Evolutionary conservation across 768 basidiomycete genomes (phyloP).

Genomic region (Lactarius hengduanensis): DNA sequence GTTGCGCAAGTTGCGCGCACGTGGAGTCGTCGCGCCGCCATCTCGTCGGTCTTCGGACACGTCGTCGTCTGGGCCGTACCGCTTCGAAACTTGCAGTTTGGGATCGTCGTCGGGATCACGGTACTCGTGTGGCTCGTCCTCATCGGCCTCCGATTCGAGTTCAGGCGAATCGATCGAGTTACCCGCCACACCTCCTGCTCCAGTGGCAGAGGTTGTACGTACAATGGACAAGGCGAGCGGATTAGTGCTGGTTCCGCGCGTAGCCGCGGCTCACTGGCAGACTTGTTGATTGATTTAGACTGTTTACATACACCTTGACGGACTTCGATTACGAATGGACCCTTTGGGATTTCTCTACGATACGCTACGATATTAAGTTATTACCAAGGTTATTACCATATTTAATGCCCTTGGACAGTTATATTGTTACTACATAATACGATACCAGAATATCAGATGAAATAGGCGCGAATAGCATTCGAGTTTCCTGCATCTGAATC

Average conservation of each 20-base stretch:
- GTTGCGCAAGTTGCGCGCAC: neutral
- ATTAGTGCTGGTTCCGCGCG: neutral
- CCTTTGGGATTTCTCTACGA: neutral
- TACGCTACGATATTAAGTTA: neutral
- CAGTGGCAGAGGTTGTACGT: neutral
- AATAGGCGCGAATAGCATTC: neutral
- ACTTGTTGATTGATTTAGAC: neutral
- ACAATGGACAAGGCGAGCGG: neutral
- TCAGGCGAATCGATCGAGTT: neutral
- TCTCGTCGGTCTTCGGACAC: neutral
- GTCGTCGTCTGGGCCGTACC: neutral
- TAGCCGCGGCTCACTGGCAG: neutral
- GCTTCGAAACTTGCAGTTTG: neutral
- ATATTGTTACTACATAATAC: neutral
- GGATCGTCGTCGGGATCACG: neutral
- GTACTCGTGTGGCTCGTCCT: neutral
- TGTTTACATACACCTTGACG: neutral
- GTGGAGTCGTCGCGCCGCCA: neutral
- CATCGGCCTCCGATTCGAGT: neutral
- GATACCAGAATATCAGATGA: neutral
- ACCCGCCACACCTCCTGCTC: neutral
- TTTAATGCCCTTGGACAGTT: neutral
- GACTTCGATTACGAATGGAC: neutral
- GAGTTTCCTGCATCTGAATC: neutral
- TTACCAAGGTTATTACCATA: neutral